These are phyloP conservation scores for Silene vulgaris DNA, from an alignment of 179 eudicot species.

Conservation along the genomic window DNA sequence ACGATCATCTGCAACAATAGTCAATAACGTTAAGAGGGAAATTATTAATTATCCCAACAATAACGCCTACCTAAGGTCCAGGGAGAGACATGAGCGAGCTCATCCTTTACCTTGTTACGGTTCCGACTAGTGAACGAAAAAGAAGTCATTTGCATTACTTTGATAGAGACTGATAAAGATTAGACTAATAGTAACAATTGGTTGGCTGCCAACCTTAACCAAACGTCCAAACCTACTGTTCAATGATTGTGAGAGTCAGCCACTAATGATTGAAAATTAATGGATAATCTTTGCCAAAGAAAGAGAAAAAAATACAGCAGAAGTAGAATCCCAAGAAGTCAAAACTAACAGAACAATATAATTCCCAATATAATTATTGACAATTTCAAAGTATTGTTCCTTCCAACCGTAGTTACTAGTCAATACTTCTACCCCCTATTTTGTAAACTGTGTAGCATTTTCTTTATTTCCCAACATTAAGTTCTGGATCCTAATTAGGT, in stretches of 20 bases:
- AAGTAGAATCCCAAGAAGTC: conserved; percentile 1
- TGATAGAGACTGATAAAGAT: conserved; percentile 20
- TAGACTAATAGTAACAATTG: conserved; percentile 11
- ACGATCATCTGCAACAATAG: too few relatives aligned
- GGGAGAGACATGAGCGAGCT: too few relatives aligned
- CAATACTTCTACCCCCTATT: not conserved
- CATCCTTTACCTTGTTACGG: too few relatives aligned
- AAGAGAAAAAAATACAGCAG: not conserved
- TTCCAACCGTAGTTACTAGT: not conserved
- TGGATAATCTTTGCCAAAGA: not conserved
- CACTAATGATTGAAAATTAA: conserved; percentile 16
- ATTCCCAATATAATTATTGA: not conserved
- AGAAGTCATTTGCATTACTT: not conserved
- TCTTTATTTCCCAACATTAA: not conserved
- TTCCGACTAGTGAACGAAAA: too few relatives aligned
- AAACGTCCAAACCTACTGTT: conserved; percentile 19
- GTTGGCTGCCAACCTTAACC: conserved; percentile 33
- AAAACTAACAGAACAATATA: not conserved
- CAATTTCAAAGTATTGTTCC: not conserved
- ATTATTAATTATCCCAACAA: too few relatives aligned
- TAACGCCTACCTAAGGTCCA: too few relatives aligned
- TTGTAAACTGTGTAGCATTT: not conserved
- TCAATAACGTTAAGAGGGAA: too few relatives aligned
- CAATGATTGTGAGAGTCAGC: conserved; percentile 8
- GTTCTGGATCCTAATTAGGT: not conserved